Base-by-base conservation (phyloP, 208 protist genomes). In the Acanthamoeba triangularis region DNA sequence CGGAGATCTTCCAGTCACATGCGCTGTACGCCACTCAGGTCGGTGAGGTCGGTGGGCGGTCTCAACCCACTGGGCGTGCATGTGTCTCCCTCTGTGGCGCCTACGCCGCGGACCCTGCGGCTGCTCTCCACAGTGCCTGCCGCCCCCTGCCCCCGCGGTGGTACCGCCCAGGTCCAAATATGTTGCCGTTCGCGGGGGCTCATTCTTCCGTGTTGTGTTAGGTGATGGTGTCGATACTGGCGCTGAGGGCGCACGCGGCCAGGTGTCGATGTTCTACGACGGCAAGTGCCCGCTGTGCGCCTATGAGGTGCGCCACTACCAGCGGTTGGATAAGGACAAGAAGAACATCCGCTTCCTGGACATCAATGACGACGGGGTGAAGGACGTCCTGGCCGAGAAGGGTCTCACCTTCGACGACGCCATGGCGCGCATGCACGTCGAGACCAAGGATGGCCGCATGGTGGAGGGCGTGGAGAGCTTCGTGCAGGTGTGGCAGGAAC, bases 201-300 rank as follows among this genome's bases (percentile, higher is more conserved):
- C n/a, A n/a, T n/a, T n/a, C n/a, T n/a, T n/a, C n/a, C n/a, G n/a
- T n/a, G n/a, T n/a, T n/a, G n/a, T n/a, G n/a, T n/a, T n/a, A n/a
- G n/a, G n/a, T n/a, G n/a, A n/a, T n/a, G n/a, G n/a, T n/a, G n/a
- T n/a, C n/a, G n/a, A n/a, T n/a, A n/a, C n/a, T 74, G 65, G 14
- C 25, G 65, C 14, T 7, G 65, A 37, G 65, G 65, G 65, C 41
- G 41, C 41, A 44, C 61, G 61, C 3, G 61, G 7, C 1, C 65
- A 74, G 33, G 65, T 74, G 65, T 74, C n/a, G n/a, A 74, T 74
- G 65, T 74, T 37, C 33, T 74, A 74, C 25, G 65, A 74, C 25
- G 65, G 65, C 65, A n/a, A 74, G 65, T 74, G 65, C 65, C 65
- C 65, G 13, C 23, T 74, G 65, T 74, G 65, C 33, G 65, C 33